Base-by-base conservation (phyloP, 495 filamentous ascomycete genomes). In the Tuber melanosporum region DNA sequence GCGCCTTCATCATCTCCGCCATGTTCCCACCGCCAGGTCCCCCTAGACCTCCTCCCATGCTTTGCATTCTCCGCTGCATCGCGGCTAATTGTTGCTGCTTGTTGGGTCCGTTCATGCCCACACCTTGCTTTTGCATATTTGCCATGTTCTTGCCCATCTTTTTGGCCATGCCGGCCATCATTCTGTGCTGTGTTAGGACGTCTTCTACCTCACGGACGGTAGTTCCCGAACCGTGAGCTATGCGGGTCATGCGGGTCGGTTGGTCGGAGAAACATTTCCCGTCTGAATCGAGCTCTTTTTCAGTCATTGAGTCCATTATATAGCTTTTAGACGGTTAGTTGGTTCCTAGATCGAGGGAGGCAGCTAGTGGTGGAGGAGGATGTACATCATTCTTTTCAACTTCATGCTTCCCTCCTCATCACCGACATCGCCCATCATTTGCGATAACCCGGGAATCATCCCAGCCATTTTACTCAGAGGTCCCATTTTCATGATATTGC, bases 121-220 rank as follows among this genome's bases (percentile, higher is more conserved):
- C 91, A 86, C 98, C 95, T 3, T 94, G 94, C 39, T 90, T 91
- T 85, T 97, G 93, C 92, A 98, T 96, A 80, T 97, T 95, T 86
- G 94, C 94, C 92, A 95, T 94, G 84, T 92, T 93, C 26, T 94
- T 94, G 73, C 95, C 94, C 88, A 98, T 95, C 85, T 94, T 95
- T 91, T 98, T 99, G 57, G 95, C 95, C 95, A 99, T 97, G 46
- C 93, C 93, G 46, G 93, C 94, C 95, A 99, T 99, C 92, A 98
- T 97, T 78, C 92, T 89, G 84, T 98, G 95, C 86, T 99, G 95
- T 1, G 93, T 97, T 36, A 99, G 89, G n/a, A 99, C 85, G 77
- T 99, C 95, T 84, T 99, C 96, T 43, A 99, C 94, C 82, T 99
- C 95, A 12, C 95, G 89, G 19, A 99, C 96, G 49, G 88, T 91